Evolutionary conservation across 495 filamentous ascomycete genomes (phyloP).

Genomic region (Trichoderma parareesei): DNA sequence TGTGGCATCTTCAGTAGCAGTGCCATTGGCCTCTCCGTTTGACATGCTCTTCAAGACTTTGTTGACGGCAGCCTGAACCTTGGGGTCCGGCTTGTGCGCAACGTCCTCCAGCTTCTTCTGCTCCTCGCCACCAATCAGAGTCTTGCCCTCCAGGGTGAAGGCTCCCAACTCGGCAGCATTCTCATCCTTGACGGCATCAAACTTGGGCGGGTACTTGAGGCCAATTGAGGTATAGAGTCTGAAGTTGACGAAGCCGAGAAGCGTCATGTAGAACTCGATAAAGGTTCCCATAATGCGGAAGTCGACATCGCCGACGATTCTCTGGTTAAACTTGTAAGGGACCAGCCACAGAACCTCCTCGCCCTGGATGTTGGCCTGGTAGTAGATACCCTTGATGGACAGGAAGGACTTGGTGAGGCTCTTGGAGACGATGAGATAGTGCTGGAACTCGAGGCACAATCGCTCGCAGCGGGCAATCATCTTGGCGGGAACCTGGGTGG

Average conservation of each 20-base stretch:
- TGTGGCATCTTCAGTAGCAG: constrained; percentile 33
- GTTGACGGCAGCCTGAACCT: constrained; percentile 47
- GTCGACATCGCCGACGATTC: constrained; percentile 85
- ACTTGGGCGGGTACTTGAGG: constrained; percentile 88
- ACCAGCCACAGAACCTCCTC: constrained; percentile 97
- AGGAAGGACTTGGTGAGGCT: constrained; percentile 91
- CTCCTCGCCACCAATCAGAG: constrained; percentile 42
- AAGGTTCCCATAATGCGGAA: constrained; percentile 99
- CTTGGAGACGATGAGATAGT: constrained; percentile 88
- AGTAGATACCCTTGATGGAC: constrained; percentile 98
- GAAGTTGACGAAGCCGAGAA: constrained; percentile 94
- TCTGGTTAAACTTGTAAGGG: constrained; percentile 93
- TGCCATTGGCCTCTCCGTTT: constrained; percentile 35
- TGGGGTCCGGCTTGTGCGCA: constrained; percentile 37
- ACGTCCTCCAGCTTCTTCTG: constrained; percentile 48
- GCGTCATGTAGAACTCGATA: constrained; percentile 95
- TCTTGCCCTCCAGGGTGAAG: constrained; percentile 71
- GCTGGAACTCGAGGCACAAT: constrained; percentile 87
- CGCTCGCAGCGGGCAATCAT: constrained; percentile 89
- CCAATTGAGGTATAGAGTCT: constrained; percentile 84
- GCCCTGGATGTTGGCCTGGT: constrained; percentile 96
- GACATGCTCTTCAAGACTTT: constrained; percentile 44
- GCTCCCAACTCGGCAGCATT: constrained; percentile 85
- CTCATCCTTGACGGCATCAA: constrained; percentile 79
- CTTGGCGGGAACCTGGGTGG: constrained; percentile 77